Evolutionary conservation across 2,329 filamentous ascomycete species (phyloP).

Genomic region (Pseudofabraea citricarpa): DNA sequence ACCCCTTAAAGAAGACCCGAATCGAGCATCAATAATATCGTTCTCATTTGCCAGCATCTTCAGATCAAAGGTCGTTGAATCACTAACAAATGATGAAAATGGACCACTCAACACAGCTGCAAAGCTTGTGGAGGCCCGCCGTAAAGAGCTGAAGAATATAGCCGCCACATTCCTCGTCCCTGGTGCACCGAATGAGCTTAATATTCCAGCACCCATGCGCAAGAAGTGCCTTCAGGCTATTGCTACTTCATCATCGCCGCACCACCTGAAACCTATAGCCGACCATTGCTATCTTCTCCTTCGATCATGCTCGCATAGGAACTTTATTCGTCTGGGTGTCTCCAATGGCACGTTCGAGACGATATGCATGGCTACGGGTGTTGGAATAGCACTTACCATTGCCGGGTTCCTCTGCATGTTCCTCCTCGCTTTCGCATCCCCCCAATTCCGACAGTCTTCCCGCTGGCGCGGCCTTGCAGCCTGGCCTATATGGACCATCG

Average conservation of each 20-base stretch:
- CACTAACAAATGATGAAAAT: background rate
- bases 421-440: constrained; percentile 34
- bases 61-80: background rate
- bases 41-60: background rate
- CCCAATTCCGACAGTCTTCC: constrained; percentile 30
- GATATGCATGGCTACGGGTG: constrained; percentile 38
- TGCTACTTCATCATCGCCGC: constrained; percentile 30
- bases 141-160: constrained; percentile 34
- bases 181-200: constrained; percentile 40
- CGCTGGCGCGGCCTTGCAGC: constrained; percentile 37
- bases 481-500: constrained; percentile 42
- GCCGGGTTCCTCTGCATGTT: constrained; percentile 36
- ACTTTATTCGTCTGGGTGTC: constrained; percentile 49
- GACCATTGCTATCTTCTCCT: constrained; percentile 43
- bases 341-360: constrained; percentile 47
- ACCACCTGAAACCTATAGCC: constrained; percentile 35
- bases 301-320: constrained; percentile 42
- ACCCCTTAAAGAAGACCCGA: background rate
- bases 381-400: constrained; percentile 36
- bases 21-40: background rate
- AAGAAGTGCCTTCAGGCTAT: constrained; percentile 33
- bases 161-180: constrained; percentile 36
- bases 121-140: constrained; percentile 3
- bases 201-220: constrained; percentile 39
- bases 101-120: background rate